A percentile compares a stretch with the other conserved stretches of the same genome.
These are phyloP conservation scores for Epichloe festucae DNA, from an alignment of 2,329 filamentous ascomycete species.

Conservation along the genomic window DNA sequence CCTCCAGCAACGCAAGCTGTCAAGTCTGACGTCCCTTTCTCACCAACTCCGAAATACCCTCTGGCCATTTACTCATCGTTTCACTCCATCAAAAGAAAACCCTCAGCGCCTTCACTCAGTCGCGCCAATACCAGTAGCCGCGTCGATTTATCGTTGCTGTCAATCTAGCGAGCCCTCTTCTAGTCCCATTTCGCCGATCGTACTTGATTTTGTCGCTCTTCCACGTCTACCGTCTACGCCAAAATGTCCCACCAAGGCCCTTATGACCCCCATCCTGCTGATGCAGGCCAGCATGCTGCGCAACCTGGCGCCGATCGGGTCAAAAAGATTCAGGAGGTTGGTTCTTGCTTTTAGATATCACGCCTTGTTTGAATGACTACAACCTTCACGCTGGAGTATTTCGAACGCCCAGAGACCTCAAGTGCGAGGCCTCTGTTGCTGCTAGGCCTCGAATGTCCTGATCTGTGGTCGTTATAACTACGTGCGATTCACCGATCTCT, in stretches of 20 bases:
- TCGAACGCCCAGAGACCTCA: too few relatives aligned
- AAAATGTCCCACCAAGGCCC: conserved; percentile 7
- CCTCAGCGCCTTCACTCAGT: not conserved
- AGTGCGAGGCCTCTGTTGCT: too few relatives aligned
- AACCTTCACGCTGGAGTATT: not conserved
- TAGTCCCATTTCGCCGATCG: conserved; percentile 10
- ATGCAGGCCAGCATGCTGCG: conserved; percentile 2
- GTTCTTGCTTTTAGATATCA: not conserved
- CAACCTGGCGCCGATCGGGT: conserved; percentile 3
- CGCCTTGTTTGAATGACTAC: not conserved
- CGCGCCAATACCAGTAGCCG: not conserved
- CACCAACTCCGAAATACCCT: conserved; percentile 3
- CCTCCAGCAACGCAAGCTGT: conserved; percentile 2
- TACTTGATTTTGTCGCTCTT: not conserved
- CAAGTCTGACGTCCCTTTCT: not conserved
- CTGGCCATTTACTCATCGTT: conserved; percentile 10
- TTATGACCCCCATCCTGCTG: conserved; percentile 5
- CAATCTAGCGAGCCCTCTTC: conserved; percentile 4
- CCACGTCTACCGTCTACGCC: not conserved
- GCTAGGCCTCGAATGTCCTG: too few relatives aligned
- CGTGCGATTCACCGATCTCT: too few relatives aligned
- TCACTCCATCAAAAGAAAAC: not conserved
- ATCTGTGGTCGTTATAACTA: too few relatives aligned
- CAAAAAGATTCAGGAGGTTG: conserved; percentile 4
- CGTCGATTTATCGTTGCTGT: not conserved